These are phyloP conservation scores for Oryza nivara DNA, from an alignment of 176 grass and related monocot species.

Conservation along the genomic window DNA sequence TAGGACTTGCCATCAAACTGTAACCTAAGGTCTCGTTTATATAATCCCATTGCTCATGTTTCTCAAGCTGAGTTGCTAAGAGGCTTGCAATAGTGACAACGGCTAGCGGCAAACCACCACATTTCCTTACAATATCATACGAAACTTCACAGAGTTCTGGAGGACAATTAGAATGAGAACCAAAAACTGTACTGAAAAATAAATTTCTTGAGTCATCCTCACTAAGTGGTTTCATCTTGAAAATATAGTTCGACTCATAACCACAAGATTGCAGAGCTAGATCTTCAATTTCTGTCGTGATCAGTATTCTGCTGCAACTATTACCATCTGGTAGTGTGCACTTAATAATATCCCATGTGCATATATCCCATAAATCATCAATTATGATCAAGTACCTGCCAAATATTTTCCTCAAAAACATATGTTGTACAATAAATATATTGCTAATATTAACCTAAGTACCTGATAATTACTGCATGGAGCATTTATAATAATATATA, in stretches of 20 bases:
- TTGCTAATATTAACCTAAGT: background rate
- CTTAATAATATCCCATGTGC: constrained; percentile 36
- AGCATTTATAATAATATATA: too few relatives aligned
- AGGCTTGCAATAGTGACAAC: constrained; percentile 10
- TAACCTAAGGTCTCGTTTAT: constrained; percentile 29
- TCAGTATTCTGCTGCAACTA: constrained; percentile 15
- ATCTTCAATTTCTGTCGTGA: constrained; percentile 43
- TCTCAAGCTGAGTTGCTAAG: background rate
- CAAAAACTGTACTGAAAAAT: constrained; percentile 36
- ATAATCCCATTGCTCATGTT: background rate
- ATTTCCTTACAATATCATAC: constrained; percentile 19
- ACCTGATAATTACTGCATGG: background rate
- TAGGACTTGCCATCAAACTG: constrained; percentile 21
- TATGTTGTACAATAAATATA: background rate
- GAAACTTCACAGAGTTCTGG: constrained; percentile 10
- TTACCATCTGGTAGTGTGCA: constrained; percentile 21
- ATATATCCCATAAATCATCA: constrained; percentile 33
- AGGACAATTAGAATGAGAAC: constrained; percentile 16
- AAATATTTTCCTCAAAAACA: constrained; percentile 1
- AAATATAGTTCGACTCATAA: constrained; percentile 29
- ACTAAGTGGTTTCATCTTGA: constrained; percentile 26
- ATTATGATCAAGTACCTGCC: constrained; percentile 44
- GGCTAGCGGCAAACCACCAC: constrained; percentile 39
- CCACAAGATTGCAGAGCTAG: constrained; percentile 38
- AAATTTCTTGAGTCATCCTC: constrained; percentile 31